These are phyloP conservation scores for Stylosanthes scabra DNA, from an alignment of 331 rosid genomes.

Conservation along the genomic window DNA sequence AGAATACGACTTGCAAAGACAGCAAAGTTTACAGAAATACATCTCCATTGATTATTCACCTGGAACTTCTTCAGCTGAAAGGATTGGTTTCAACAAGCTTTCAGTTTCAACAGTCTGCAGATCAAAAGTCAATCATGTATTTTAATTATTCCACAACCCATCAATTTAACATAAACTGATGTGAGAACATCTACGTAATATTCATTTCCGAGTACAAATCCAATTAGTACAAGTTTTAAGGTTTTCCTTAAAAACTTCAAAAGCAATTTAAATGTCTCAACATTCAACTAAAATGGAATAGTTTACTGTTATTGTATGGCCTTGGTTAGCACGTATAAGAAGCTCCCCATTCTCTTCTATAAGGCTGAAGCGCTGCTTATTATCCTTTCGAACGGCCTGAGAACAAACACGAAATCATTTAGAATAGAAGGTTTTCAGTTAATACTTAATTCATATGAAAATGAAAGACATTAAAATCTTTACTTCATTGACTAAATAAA, in stretches of 20 bases:
- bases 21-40: constrained; percentile 14
- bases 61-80: constrained; percentile 80
- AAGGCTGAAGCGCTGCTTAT: constrained; percentile 88
- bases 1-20: not conserved
- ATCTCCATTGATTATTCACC: constrained; percentile 50
- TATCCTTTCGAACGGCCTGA: constrained; percentile 87
- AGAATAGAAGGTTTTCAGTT: constrained; percentile 8
- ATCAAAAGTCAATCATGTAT: constrained; percentile 25
- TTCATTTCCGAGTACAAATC: constrained; percentile 2
- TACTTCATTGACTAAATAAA: not conserved
- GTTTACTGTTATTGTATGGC: constrained; percentile 73
- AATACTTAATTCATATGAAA: constrained; percentile 37
- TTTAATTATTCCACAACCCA: constrained; percentile 13
- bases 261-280: not conserved
- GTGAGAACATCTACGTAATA: constrained; percentile 10
- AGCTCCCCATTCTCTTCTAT: constrained; percentile 82
- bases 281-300: constrained; percentile 8
- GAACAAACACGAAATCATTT: constrained; percentile 32
- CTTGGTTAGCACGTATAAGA: constrained; percentile 92
- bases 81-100: constrained; percentile 73
- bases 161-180: constrained; percentile 12
- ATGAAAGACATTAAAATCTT: constrained; percentile 1
- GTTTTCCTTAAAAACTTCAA: constrained; percentile 23
- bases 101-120: constrained; percentile 87
- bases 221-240: constrained; percentile 4